Base-by-base conservation (phyloP, 352 stramenopile species). In the Phytophthora vignae region DNA sequence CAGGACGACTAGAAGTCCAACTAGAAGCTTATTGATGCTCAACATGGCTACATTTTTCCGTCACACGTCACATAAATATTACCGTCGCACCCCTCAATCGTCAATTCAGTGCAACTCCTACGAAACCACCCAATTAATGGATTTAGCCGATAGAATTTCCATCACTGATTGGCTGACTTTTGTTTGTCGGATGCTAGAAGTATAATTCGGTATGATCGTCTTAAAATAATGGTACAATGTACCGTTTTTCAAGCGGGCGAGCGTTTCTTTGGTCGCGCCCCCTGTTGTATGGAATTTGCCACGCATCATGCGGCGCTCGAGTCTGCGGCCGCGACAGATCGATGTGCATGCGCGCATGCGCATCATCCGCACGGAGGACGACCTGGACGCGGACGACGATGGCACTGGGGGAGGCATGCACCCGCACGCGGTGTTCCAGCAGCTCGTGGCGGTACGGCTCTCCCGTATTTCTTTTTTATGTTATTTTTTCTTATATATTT, bases 291-390 rank as follows among this genome's bases (percentile, higher is more conserved):
- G 57, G 29, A 67, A 74, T 36, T 66, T 25, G 14, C 46, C 46
- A 27, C n/a, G 11, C 8, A 70, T 3, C 19, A 95, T 95, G 86
- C 84, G 88, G 29, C 88, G 91, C 56, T 88, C 92, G 77, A 97
- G 87, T 73, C 79, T 96, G 55, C 83, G 89, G 22, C 90, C 91
- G 61, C 88, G 91, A 57, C 89, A 95, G 77, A 92, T 97, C 76
- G 91, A 97, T 67, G 73, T 97, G 48, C 88, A 97, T 71, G 87
- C 89, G 76, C 85, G 81, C 58, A 95, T 97, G 78, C 82, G 81
- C 54, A 88, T 97, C 68, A 88, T 96, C 59, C 90, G 89, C 46
- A 83, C 85, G 40, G 87, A 94, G 69, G 87, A 93, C 40, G 87
- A 96, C 53, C 83, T 96, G 33, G 83, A 90, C 14, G 56, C 85